Conservation (phyloP, 2,329 filamentous ascomycete genomes). For the Aureobasidium pullulans region DNA sequence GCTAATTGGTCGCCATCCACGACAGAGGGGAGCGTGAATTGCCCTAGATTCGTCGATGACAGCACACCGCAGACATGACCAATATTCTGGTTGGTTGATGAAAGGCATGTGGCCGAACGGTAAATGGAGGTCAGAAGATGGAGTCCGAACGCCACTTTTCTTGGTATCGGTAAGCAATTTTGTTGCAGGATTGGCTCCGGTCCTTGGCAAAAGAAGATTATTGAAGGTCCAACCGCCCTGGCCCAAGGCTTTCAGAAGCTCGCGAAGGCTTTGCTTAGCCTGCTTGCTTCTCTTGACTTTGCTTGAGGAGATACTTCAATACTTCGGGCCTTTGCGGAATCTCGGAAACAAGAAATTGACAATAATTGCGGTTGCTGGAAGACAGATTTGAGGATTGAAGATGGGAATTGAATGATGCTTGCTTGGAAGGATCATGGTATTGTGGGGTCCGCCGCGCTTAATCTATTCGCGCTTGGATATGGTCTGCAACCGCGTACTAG, state of each 20-base stretch:
- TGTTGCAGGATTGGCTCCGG: constrained; percentile 1
- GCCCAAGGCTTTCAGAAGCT: not conserved
- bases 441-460: not conserved
- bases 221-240: not conserved
- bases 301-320: constrained; percentile 1
- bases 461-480: not conserved
- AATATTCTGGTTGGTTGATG: not conserved
- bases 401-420: not conserved
- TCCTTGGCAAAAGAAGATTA: constrained; percentile 3
- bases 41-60: not conserved
- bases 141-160: constrained; percentile 2
- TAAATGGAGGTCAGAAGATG: not conserved
- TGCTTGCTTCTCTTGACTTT: constrained; percentile 11
- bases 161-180: constrained; percentile 12
- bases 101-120: not conserved
- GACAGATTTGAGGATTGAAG: not conserved
- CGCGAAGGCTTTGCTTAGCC: constrained; percentile 9
- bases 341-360: not conserved
- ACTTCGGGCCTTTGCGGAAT: not conserved
- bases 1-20: not conserved
- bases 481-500: not conserved
- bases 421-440: not conserved
- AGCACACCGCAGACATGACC: not conserved
- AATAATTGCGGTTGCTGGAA: not conserved
- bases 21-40: not conserved